Evolutionary conservation across 768 basidiomycete genomes (phyloP).

Genomic region (Mycena olivaceomarginata): DNA sequence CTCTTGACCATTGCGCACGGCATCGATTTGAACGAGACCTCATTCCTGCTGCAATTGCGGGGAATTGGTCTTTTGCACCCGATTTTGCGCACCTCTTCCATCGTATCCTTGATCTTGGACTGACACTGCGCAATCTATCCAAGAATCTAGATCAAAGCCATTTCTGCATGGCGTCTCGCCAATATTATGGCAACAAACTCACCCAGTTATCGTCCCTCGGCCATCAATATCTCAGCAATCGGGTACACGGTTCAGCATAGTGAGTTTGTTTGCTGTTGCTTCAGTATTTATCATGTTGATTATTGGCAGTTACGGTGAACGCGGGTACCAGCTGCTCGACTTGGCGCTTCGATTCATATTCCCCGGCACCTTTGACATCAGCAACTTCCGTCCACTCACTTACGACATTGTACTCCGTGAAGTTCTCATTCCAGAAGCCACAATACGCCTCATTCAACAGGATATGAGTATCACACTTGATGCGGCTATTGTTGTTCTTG

Average conservation of each 20-base stretch:
- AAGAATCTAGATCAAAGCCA: not conserved
- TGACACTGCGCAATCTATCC: not conserved
- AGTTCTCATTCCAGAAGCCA: slow-evolving; percentile 22
- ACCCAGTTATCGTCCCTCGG: not conserved
- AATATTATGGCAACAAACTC: not conserved
- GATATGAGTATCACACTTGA: not conserved
- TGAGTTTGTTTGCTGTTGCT: not conserved
- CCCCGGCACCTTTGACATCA: not conserved
- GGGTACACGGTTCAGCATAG: slow-evolving; percentile 10
- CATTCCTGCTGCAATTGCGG: not conserved
- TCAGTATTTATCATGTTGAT: too few species aligned
- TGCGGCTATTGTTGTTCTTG: not conserved
- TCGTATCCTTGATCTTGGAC: slow-evolving; percentile 9
- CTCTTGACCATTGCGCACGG: not conserved
- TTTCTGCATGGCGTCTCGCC: not conserved
- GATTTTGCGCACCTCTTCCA: slow-evolving; percentile 1
- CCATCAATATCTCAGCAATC: not conserved
- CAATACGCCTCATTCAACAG: not conserved
- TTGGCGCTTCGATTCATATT: slow-evolving; percentile 17
- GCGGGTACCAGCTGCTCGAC: not conserved
- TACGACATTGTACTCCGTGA: slow-evolving; percentile 10
- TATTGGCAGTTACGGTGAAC: not conserved
- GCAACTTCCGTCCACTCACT: not conserved
- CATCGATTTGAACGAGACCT: slow-evolving; percentile 2
- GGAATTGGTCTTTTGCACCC: slow-evolving; percentile 12